Base-by-base conservation (phyloP, 345 rosid species). In the Theobroma cacao region DNA sequence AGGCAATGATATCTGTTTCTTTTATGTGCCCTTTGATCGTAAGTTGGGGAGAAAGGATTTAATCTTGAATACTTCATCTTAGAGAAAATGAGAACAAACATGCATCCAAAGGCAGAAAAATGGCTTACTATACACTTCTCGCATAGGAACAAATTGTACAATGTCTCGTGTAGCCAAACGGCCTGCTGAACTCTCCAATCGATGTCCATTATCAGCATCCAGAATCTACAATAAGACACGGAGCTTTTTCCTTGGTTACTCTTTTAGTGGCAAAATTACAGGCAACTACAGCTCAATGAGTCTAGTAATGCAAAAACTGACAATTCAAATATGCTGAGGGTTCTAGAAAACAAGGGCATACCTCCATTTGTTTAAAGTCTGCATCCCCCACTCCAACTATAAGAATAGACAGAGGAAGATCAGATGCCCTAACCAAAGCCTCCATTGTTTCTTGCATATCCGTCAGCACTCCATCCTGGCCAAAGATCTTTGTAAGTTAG, bases 341-440 rank as follows among this genome's bases (percentile, higher is more conserved):
- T 70, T 20, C 26, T 48, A 26, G 60, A 53, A 45, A 63, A 75
- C n/a, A 71, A 48, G 20, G 18, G 77, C 66, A 78, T 82, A 93
- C 98, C 95, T 95, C 97, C 98, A 95, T 95, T 80, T 95, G 93
- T 41, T 64, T 88, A 75, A 93, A 95, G 77, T 95, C 95, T 9
- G 94, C 92, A 75, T 79, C 75, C 45, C 98, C 98, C 47, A 93
- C 97, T 56, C 98, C 98, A 1, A 95, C 91, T 24, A 93, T 91
- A 71, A 95, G 94, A 78, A 93, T 74, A 48, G 98, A 95, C 55
- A 95, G 75, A 7, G 98, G 98, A 79, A 95, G 98, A 86, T 95
- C 98, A 68, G 98, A 95, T 66, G 97, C 97, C 80, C 80, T 88
- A 78, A 95, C 98, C 82, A 95, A 78, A 72, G 95, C 91, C 82